A percentile compares a stretch with the other conserved stretches of the same genome.
These are phyloP conservation scores for Talaromyces nanjingensis DNA, from an alignment of 495 filamentous ascomycete species.

Conservation along the genomic window DNA sequence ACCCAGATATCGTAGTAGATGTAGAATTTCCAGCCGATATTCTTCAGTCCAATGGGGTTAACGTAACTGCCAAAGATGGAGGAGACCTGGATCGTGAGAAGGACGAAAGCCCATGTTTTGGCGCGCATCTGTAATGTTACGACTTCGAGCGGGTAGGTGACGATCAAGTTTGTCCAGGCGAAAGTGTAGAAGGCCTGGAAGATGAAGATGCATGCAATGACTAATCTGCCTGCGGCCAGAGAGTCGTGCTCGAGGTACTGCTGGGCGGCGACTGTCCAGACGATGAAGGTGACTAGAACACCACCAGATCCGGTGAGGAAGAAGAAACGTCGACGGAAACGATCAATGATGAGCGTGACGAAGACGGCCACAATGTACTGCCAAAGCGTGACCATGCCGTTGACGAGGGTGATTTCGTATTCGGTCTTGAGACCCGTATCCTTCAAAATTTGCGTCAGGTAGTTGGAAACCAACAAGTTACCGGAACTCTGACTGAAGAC, in stretches of 20 bases:
- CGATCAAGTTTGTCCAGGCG: slow-evolving; percentile 52
- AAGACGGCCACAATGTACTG: slow-evolving; percentile 44
- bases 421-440: slow-evolving; percentile 45
- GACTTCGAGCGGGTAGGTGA: slow-evolving; percentile 57
- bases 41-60: slow-evolving; percentile 50
- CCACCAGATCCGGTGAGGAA: slow-evolving; percentile 50
- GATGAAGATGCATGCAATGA: slow-evolving; percentile 53
- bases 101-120: slow-evolving; percentile 59
- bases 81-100: slow-evolving; percentile 51
- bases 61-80: slow-evolving; percentile 47
- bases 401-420: slow-evolving; percentile 34
- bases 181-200: slow-evolving; percentile 51
- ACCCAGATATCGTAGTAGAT: slow-evolving; percentile 56
- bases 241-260: slow-evolving; percentile 42
- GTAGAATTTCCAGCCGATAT: slow-evolving; percentile 49
- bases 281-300: slow-evolving; percentile 49
- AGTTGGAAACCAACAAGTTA: slow-evolving; percentile 59
- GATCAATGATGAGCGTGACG: slow-evolving; percentile 49
- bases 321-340: slow-evolving; percentile 47
- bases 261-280: slow-evolving; percentile 49
- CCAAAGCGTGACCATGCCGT: slow-evolving; percentile 20
- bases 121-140: slow-evolving; percentile 57
- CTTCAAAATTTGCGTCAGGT: slow-evolving; percentile 45
- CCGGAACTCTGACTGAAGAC: slow-evolving; percentile 61
- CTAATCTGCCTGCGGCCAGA: slow-evolving; percentile 40